Evolutionary conservation across 306 rosid species (phyloP), one percentile per base, ranked within the genome.

Genomic region (Lablab purpureus): DNA sequence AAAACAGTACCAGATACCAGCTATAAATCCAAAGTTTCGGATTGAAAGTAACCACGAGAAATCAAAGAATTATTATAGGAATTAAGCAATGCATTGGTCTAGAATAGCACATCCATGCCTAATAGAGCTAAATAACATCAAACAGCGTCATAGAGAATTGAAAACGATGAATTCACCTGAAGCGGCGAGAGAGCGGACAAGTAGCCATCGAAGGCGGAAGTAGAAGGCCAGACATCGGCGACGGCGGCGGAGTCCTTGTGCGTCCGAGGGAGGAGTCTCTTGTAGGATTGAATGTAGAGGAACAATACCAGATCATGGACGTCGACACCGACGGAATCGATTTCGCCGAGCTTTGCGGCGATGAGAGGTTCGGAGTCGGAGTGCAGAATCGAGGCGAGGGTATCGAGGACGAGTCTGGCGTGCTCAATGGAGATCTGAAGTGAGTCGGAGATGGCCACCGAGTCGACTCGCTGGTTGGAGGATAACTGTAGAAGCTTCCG

Each of bases 211-310:
- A 96, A 96, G 52, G 99, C 99, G 1, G 99, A 96, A 22, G 96
- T 93, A 1, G 99, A 96, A 30, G 99, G 99, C 99, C 99, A 96
- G 27, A 96, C 98, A 70, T 96, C 99, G 36, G 97, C 89, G 21
- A 96, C 96, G 5, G 99, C 75, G 10, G 94, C 99, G 17, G 99
- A 86, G 77, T 96, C 99, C 87, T 96, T 96, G 73, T 91, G 97
- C 67, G 96, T 88, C 62, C 98, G 84, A 0, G 99, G 98, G 5
- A 93, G 90, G 74, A 96, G 76, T 74, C 84, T 90, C 88, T 91
- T 96, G 72, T 91, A 96, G 8, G 99, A 93, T 79, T 96, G 99
- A 81, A 96, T 93, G 84, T 96, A 96, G 71, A 96, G 88, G 71
- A 93, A 88, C 49, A 96, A 41, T 10, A 96, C 22, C 76, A 96